These are phyloP conservation scores for Rhodotorula glutinis DNA, from an alignment of 1,284 basidiomycete genomes.

Conservation along the genomic window DNA sequence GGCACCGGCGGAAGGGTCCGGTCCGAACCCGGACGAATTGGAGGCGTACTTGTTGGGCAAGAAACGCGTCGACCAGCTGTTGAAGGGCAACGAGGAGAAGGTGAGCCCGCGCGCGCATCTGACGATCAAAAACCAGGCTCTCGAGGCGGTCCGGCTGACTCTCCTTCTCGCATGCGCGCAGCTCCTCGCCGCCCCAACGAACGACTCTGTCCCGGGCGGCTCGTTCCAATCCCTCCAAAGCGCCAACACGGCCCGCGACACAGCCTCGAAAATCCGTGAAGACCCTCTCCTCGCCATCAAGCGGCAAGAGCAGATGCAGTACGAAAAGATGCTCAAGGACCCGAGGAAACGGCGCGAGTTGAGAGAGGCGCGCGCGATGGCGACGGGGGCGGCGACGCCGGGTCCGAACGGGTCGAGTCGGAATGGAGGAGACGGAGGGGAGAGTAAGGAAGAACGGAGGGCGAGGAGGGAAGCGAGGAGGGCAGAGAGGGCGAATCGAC, in stretches of 20 bases:
- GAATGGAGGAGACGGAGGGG: slow-evolving; percentile 51
- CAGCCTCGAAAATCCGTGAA: slow-evolving; percentile 89
- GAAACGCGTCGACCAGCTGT: slow-evolving; percentile 93
- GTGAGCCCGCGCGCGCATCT: slow-evolving; percentile 9
- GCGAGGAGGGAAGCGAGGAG: slow-evolving; percentile 57
- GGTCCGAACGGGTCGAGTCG: slow-evolving; percentile 64
- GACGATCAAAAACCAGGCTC: no score
- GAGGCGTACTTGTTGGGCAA: slow-evolving; percentile 98
- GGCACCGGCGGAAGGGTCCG: slow-evolving; percentile 80
- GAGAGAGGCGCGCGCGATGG: slow-evolving; percentile 54
- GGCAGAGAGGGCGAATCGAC: slow-evolving; percentile 56
- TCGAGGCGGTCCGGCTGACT: no score
- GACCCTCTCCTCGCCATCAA: slow-evolving; percentile 96
- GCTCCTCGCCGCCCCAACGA: slow-evolving; percentile 18
- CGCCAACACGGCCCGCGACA: slow-evolving; percentile 84
- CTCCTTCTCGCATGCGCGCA: slow-evolving; percentile 7
- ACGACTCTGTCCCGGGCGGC: slow-evolving; percentile 10
- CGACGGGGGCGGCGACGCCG: slow-evolving; percentile 52
- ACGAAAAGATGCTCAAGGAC: slow-evolving; percentile 83
- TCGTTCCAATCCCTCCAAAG: slow-evolving; percentile 84
- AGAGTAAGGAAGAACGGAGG: slow-evolving; percentile 56
- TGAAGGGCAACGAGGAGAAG: slow-evolving; percentile 78
- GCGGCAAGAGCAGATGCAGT: slow-evolving; percentile 91
- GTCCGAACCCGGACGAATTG: slow-evolving; percentile 80
- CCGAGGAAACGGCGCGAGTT: slow-evolving; percentile 81